Conservation (phyloP, 1,139 yeast genomes). For the Arxiozyma slooffiae region DNA sequence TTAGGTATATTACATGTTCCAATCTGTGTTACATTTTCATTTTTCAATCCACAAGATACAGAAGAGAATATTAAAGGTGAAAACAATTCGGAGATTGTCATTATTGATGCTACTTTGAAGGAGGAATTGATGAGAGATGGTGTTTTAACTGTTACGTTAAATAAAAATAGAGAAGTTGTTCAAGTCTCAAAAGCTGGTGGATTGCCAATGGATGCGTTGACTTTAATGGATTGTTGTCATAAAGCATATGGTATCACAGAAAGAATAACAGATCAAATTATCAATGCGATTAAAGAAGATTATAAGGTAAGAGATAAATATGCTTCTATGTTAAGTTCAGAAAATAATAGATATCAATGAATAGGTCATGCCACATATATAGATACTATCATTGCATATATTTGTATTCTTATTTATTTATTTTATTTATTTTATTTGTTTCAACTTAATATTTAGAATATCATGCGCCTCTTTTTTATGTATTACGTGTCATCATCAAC, state of each 20-base stretch:
- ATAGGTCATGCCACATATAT: background rate
- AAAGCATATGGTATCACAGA: constrained; percentile 59
- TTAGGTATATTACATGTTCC: constrained; percentile 83
- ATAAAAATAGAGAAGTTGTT: constrained; percentile 82
- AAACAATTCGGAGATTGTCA: constrained; percentile 46
- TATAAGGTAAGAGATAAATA: constrained; percentile 33
- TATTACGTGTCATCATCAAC: background rate
- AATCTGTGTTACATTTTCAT: constrained; percentile 80
- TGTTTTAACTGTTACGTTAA: constrained; percentile 70
- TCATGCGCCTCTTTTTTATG: background rate
- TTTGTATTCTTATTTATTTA: too few relatives aligned
- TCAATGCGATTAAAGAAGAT: constrained; percentile 47
- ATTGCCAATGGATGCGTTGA: constrained; percentile 64
- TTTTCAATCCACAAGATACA: constrained; percentile 56
- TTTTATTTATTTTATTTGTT: too few relatives aligned
- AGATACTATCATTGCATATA: background rate
- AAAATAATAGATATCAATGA: constrained; percentile 22
- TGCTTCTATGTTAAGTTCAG: constrained; percentile 26
- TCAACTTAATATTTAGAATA: background rate
- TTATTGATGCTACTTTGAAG: constrained; percentile 66
- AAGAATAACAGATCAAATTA: constrained; percentile 54
- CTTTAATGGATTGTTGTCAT: constrained; percentile 59
- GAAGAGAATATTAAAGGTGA: constrained; percentile 66
- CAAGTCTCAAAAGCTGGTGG: constrained; percentile 91
- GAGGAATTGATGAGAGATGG: constrained; percentile 79